Evolutionary conservation across 495 filamentous ascomycete species (phyloP), one percentile per base, ranked within the genome.

Genomic region (Penicillium nucicola): DNA sequence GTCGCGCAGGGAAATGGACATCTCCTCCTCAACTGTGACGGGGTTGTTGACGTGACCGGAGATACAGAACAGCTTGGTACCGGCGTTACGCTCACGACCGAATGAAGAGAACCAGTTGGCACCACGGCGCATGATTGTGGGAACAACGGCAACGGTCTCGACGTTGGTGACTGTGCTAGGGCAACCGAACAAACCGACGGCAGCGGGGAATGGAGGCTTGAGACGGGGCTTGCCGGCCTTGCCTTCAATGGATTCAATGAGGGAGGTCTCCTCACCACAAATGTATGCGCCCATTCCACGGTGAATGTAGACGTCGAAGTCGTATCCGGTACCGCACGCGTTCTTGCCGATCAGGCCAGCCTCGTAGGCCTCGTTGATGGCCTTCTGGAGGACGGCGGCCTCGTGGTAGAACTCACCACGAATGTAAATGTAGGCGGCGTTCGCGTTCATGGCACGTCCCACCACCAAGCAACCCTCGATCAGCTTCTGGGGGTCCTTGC

Each of bases 21-120:
- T 98, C 74, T 97, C 92, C 71, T 98, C 93, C 69, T 98, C 93
- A 38, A 98, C 92, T 8, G 95, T 97, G 69, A 81, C 87, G 42
- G 93, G 93, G 78, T 97, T 95, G 82, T 97, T 97, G 77, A 98
- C 93, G 71, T 97, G 90, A 19, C 93, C 93, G 31, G 91, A 96
- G 72, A 98, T 97, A 76, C 92, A 96, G 83, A 87, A 98, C 31
- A 98, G 84, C 79, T 98, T 98, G 37, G 93, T 98, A 66, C 93
- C 93, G 48, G 85, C 77, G 73, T 98, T 98, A 57, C 91, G 85
- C 73, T 97, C 92, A 50, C 93, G 90, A 30, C 93, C 93, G 65
- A 97, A 96, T 13, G 75, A 75, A 43, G 86, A 87, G 72, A 98
- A 98, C 93, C 93, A 98, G 71, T 60, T 87, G 41, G 84, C 86